phyloP scores from a whole-genome alignment of 1,284 basidiomycete genomes.

The Stereum hirsutum region DNA sequence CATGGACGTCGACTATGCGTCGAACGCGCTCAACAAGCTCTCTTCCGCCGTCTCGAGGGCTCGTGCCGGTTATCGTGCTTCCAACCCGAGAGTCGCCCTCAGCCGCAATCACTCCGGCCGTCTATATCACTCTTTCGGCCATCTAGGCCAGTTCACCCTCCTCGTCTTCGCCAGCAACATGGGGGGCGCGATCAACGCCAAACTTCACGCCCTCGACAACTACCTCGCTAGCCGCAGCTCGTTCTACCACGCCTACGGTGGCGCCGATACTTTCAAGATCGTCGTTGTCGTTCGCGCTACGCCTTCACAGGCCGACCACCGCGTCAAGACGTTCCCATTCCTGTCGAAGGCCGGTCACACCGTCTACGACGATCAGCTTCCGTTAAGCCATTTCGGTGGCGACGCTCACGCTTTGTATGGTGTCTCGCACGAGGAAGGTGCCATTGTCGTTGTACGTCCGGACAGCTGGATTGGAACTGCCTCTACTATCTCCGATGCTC shows the following conservation, averaged over 20 bases:
- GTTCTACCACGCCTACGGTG: background rate
- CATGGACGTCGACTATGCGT: background rate
- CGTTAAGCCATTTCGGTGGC: constrained; percentile 25
- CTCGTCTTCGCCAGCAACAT: background rate
- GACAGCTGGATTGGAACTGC: constrained; percentile 67
- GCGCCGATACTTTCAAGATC: background rate
- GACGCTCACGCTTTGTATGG: constrained; percentile 41
- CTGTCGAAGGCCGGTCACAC: background rate
- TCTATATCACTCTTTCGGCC: background rate
- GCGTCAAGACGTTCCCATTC: background rate
- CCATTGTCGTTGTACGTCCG: constrained; percentile 59
- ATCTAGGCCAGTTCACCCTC: background rate
- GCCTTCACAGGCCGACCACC: background rate
- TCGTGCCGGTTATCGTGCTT: background rate
- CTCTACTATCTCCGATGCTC: constrained; percentile 34
- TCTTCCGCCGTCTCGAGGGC: background rate
- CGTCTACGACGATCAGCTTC: constrained; percentile 23
- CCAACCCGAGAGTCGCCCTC: background rate
- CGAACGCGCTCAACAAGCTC: background rate
- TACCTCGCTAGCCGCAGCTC: background rate
- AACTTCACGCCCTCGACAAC: background rate
- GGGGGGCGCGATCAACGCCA: background rate
- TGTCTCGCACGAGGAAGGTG: constrained; percentile 38
- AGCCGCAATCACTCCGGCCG: background rate
- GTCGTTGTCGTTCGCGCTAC: background rate